A percentile compares a stretch with the other conserved stretches of the same genome.
These are phyloP conservation scores for Ustilago xerochloae DNA, from an alignment of 1,284 basidiomycete species.

Conservation along the genomic window DNA sequence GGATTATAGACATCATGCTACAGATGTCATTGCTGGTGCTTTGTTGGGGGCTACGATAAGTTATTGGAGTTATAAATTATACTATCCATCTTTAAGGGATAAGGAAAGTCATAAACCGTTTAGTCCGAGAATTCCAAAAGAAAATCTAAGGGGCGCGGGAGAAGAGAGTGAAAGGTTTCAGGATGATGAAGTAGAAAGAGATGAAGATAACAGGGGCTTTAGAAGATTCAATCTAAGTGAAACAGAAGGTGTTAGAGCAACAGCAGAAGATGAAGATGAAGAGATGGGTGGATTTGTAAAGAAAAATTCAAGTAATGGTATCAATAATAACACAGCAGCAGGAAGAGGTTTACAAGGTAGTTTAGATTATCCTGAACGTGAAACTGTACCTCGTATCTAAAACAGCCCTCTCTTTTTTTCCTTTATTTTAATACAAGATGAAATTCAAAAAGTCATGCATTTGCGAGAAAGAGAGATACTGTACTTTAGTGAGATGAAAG, in stretches of 20 bases:
- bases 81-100: constrained; percentile 51
- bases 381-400: constrained; percentile 34
- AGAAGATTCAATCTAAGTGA: constrained; percentile 12
- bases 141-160: constrained; percentile 10
- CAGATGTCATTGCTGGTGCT: constrained; percentile 81
- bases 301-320: not conserved
- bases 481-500: not conserved
- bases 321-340: not conserved
- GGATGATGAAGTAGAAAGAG: not conserved
- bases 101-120: constrained; percentile 53
- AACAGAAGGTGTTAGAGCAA: too few relatives aligned
- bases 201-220: not conserved
- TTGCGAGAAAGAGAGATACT: too few relatives aligned
- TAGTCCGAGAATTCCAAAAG: constrained; percentile 43
- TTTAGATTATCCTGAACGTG: constrained; percentile 36
- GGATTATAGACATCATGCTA: constrained; percentile 70
- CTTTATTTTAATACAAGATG: too few relatives aligned
- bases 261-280: not conserved
- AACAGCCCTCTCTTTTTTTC: not conserved
- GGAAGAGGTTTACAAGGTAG: constrained; percentile 4
- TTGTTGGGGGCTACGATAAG: constrained; percentile 79
- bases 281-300: constrained; percentile 8
- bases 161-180: constrained; percentile 2
- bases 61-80: constrained; percentile 69
- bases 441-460: too few relatives aligned